These are phyloP conservation scores for Suillus placidus DNA, from an alignment of 768 basidiomycete species.

Conservation along the genomic window DNA sequence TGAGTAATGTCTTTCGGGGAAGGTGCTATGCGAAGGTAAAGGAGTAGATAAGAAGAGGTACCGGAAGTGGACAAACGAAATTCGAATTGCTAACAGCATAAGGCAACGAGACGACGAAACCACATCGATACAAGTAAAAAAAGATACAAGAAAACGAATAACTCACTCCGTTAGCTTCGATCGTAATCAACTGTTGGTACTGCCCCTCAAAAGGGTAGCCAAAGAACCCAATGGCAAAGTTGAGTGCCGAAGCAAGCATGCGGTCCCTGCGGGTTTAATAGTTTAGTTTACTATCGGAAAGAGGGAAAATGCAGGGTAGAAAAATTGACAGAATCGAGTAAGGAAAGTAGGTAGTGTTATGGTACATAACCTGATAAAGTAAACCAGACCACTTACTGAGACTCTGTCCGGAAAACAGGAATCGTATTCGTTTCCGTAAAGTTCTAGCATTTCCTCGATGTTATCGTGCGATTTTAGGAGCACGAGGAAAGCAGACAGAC, in stretches of 20 bases:
- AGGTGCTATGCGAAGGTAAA: not conserved
- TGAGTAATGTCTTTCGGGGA: not conserved
- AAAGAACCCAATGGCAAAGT: slow-evolving; percentile 77
- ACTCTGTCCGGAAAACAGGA: slow-evolving; percentile 81
- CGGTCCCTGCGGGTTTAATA: slow-evolving; percentile 52
- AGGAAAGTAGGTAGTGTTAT: not conserved
- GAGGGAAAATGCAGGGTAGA: not conserved
- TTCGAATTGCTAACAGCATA: not conserved
- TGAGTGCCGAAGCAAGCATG: slow-evolving; percentile 66
- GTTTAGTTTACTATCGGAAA: not conserved
- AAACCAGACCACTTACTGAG: slow-evolving; percentile 49
- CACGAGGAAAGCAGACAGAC: slow-evolving; percentile 26
- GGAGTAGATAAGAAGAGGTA: not conserved
- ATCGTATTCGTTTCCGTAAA: slow-evolving; percentile 62
- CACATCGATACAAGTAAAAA: slow-evolving; percentile 15
- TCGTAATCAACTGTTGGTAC: slow-evolving; percentile 77
- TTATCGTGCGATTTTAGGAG: not conserved
- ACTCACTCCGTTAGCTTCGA: slow-evolving; percentile 63
- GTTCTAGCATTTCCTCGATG: slow-evolving; percentile 41
- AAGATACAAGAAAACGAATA: slow-evolving; percentile 17
- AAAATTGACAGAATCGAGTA: not conserved
- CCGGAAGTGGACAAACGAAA: slow-evolving; percentile 19
- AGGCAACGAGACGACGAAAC: not conserved
- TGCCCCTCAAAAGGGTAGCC: slow-evolving; percentile 72
- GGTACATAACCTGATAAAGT: slow-evolving; percentile 2